Percentiles rank a stretch among this genome's conserved stretches.
Evolutionary conservation across 164 flowering plant genomes (phyloP).

Genomic region (Tetrastigma voinierianum): DNA sequence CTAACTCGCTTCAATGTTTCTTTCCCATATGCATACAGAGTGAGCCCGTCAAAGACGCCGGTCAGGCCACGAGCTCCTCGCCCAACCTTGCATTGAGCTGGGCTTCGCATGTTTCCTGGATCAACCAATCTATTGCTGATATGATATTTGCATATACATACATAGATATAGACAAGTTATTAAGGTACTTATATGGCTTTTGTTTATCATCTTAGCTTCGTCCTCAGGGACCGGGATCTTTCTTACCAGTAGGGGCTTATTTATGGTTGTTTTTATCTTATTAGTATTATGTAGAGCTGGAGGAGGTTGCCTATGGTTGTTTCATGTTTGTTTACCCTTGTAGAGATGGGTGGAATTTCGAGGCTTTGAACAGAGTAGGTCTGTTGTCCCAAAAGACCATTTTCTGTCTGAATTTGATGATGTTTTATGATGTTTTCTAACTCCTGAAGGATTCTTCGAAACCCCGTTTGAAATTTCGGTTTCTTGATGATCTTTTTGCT

Average conservation of each 20-base stretch:
- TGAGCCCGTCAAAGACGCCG: slow-evolving; percentile 98
- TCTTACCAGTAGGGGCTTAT: slow-evolving; percentile 9
- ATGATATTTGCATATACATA: slow-evolving; percentile 24
- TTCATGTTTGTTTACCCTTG: slow-evolving; percentile 17
- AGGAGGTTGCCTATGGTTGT: slow-evolving; percentile 9
- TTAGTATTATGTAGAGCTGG: slow-evolving; percentile 1
- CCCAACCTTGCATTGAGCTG: slow-evolving; percentile 33
- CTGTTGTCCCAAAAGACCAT: no score
- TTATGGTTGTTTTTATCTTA: slow-evolving; percentile 4
- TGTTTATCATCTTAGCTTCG: slow-evolving; percentile 12
- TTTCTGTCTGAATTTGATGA: no score
- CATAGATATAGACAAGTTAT: slow-evolving; percentile 25
- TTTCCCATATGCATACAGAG: slow-evolving; percentile 43
- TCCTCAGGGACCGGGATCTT: slow-evolving; percentile 23
- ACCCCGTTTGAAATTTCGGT: no score
- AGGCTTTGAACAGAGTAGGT: slow-evolving; percentile 14
- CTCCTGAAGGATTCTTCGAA: no score
- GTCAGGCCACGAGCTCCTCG: slow-evolving; percentile 85
- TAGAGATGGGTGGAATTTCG: slow-evolving; percentile 31
- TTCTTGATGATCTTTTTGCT: no score
- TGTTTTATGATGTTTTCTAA: no score
- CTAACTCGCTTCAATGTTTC: neutral
- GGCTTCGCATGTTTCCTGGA: slow-evolving; percentile 2
- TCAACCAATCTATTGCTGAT: slow-evolving; percentile 18
- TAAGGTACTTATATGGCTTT: slow-evolving; percentile 30